Evolutionary conservation across 176 grass and related monocot genomes (phyloP).

Genomic region (Oryza meyeriana): DNA sequence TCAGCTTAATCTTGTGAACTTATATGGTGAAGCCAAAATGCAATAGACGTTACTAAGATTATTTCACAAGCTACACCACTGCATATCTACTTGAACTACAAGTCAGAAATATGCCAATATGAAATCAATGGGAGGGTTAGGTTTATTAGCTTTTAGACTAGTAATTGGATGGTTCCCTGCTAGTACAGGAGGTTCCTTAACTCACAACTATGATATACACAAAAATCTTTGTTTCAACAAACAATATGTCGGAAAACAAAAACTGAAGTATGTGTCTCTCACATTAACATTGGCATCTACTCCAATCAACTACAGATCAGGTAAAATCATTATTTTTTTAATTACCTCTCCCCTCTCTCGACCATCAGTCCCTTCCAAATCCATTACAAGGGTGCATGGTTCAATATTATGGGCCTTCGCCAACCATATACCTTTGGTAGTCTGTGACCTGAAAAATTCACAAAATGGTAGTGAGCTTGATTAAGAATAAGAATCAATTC

Average conservation of each 20-base stretch:
- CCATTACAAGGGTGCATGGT: constrained; percentile 91
- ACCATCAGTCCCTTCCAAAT: constrained; percentile 98
- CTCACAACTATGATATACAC: neutral
- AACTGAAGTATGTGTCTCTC: neutral
- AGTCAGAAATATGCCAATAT: neutral
- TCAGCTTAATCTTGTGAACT: constrained; percentile 1
- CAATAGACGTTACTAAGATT: neutral
- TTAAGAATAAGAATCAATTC: neutral
- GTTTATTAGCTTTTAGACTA: neutral
- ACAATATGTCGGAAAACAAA: neutral
- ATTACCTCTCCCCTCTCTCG: constrained; percentile 98
- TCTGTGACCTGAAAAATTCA: constrained; percentile 74
- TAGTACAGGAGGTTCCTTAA: neutral
- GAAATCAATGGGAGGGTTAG: neutral
- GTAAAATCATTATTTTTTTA: neutral
- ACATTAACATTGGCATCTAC: neutral
- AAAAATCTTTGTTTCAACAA: neutral
- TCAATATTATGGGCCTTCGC: constrained; percentile 76
- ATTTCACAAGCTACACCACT: constrained; percentile 1
- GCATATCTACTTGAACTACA: neutral
- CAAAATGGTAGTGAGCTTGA: constrained; percentile 21
- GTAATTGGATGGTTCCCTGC: neutral
- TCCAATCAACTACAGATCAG: neutral
- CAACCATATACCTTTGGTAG: constrained; percentile 97
- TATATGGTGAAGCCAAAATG: constrained; percentile 1